phyloP scores from a whole-genome alignment of 2,329 filamentous ascomycete genomes.

The Verticillium longisporum region DNA sequence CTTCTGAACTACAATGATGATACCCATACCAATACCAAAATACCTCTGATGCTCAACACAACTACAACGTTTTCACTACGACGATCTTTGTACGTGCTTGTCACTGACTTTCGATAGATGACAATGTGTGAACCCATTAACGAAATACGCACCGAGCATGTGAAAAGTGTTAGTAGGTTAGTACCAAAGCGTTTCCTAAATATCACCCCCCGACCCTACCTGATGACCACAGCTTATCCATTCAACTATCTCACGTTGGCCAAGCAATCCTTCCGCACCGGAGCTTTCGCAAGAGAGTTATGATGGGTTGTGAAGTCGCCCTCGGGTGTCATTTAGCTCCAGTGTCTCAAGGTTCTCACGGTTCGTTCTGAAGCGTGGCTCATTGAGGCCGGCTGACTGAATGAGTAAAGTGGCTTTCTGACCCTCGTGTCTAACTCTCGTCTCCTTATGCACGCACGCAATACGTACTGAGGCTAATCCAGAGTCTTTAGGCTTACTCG shows the following conservation, averaged over 20 bases:
- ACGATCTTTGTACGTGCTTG: neutral
- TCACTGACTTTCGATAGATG: neutral
- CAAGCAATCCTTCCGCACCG: conserved; percentile 69
- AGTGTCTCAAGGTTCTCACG: conserved; percentile 31
- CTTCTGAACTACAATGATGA: conserved; percentile 65
- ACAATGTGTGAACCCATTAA: neutral
- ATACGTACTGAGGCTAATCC: too few relatives aligned
- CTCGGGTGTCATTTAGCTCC: conserved; percentile 52
- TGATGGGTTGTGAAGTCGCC: conserved; percentile 71
- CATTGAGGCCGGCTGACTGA: conserved; percentile 51
- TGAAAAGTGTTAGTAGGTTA: too few relatives aligned
- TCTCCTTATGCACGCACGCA: neutral
- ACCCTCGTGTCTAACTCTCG: conserved; percentile 22
- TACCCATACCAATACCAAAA: conserved; percentile 58
- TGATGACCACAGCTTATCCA: conserved; percentile 69
- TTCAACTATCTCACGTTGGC: conserved; percentile 62
- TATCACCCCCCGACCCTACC: neutral
- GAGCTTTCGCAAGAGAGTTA: conserved; percentile 47
- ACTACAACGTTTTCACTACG: neutral
- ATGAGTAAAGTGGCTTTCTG: conserved; percentile 68
- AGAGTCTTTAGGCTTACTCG: too few relatives aligned
- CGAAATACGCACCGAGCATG: neutral
- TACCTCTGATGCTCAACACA: conserved; percentile 38
- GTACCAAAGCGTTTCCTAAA: neutral
- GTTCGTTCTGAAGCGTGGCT: conserved; percentile 32